phyloP scores from a whole-genome alignment of 176 grass and related monocot genomes.

The Oropetium thomaeum region DNA sequence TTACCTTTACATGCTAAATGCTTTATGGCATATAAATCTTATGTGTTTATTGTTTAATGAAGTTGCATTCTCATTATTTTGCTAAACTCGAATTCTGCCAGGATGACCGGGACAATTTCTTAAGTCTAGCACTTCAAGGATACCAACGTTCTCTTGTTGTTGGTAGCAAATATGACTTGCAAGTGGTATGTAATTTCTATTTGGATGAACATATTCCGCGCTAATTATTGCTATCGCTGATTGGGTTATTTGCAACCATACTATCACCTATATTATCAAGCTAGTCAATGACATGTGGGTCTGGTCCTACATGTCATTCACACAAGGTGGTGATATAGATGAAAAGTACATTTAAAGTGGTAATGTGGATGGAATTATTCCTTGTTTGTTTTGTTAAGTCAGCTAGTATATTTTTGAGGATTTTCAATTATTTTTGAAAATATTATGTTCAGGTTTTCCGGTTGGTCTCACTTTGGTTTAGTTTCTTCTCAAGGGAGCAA shows the following conservation, averaged over 20 bases:
- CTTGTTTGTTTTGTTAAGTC: not conserved
- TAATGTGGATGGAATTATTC: no score
- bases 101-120: constrained; percentile 87
- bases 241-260: no score
- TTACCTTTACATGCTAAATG: constrained; percentile 6
- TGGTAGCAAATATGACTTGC: constrained; percentile 90
- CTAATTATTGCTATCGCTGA: not conserved
- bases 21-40: not conserved
- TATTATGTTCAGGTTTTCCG: constrained; percentile 72
- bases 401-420: constrained; percentile 18
- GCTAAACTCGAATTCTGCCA: constrained; percentile 32
- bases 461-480: constrained; percentile 91
- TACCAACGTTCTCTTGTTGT: constrained; percentile 76
- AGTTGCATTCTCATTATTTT: constrained; percentile 18
- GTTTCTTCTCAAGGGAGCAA: constrained; percentile 69
- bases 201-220: not conserved
- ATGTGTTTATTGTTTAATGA: not conserved
- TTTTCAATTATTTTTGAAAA: no score
- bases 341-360: no score
- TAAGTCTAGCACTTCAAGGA: constrained; percentile 67
- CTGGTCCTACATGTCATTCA: no score
- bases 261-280: no score
- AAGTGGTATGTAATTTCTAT: constrained; percentile 63
- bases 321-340: no score
- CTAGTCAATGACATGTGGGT: no score